These are phyloP conservation scores for Gliomastix tumulicola DNA, from an alignment of 2,329 filamentous ascomycete genomes.

Conservation along the genomic window DNA sequence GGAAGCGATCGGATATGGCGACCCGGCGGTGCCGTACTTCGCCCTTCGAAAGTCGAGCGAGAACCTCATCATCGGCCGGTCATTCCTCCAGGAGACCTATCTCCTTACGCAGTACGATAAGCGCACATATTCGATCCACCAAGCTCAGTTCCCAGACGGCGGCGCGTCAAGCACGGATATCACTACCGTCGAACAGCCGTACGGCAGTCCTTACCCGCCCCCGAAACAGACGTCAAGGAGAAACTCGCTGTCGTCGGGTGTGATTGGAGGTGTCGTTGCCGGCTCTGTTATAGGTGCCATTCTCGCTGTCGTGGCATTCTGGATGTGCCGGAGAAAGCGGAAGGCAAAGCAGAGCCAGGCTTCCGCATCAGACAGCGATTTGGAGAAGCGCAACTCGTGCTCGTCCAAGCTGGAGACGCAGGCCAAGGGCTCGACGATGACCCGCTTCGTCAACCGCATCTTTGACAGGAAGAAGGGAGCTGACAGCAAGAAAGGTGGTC, in stretches of 20 bases:
- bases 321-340: too few species aligned
- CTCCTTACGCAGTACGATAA: conserved; percentile 50
- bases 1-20: conserved; percentile 31
- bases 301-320: too few species aligned
- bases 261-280: conserved; percentile 39
- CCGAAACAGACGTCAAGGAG: conserved; percentile 17
- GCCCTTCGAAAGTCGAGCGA: conserved; percentile 52
- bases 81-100: conserved; percentile 65
- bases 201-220: conserved; percentile 39
- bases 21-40: conserved; percentile 52
- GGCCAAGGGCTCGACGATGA: too few species aligned
- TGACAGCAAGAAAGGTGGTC: too few species aligned
- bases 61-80: conserved; percentile 55
- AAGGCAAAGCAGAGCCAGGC: too few species aligned
- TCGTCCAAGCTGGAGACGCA: too few species aligned
- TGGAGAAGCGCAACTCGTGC: too few species aligned
- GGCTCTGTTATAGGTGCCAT: too few species aligned
- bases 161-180: conserved; percentile 31
- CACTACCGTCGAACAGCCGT: conserved; percentile 30
- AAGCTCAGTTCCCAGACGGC: conserved; percentile 43
- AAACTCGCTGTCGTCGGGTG: conserved; percentile 26
- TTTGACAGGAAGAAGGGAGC: too few species aligned
- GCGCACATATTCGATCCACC: conserved; percentile 44
- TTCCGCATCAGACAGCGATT: too few species aligned
- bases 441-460: too few species aligned